phyloP scores from a whole-genome alignment of 2,329 filamentous ascomycete species.

The Metarhizium robertsii region DNA sequence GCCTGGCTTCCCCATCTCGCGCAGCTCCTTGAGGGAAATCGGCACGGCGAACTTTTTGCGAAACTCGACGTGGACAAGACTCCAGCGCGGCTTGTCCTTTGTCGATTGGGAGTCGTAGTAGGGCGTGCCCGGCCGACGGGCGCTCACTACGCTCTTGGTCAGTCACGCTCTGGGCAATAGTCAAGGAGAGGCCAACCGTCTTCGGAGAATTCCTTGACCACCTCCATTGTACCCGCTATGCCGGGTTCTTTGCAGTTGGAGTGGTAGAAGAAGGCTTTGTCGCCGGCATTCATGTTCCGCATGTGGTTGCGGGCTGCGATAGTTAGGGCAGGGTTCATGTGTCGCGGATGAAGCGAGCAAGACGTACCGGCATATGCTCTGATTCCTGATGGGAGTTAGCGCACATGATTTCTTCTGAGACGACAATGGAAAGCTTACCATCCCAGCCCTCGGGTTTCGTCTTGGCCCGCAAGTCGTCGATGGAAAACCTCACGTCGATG shows the following conservation, averaged over 20 bases:
- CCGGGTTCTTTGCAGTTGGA: constrained; percentile 86
- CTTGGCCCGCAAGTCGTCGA: constrained; percentile 72
- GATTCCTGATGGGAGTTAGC: constrained; percentile 27
- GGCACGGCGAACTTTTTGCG: constrained; percentile 68
- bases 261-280: constrained; percentile 95
- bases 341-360: neutral
- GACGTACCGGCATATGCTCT: constrained; percentile 36
- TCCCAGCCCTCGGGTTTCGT: constrained; percentile 83
- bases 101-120: constrained; percentile 78
- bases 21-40: constrained; percentile 63
- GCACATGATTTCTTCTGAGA: neutral
- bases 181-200: constrained; percentile 48
- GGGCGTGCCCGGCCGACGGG: constrained; percentile 33
- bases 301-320: constrained; percentile 74
- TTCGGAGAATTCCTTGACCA: constrained; percentile 73
- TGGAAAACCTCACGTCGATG: constrained; percentile 84
- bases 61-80: constrained; percentile 80
- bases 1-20: constrained; percentile 47
- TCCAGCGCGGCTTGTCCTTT: constrained; percentile 55
- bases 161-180: neutral
- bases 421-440: constrained; percentile 41
- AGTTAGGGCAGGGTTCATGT: neutral
- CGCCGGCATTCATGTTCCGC: constrained; percentile 80
- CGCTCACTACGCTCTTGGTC: constrained; percentile 16
- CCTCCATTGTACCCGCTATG: constrained; percentile 80